Evolutionary conservation across 148 eudicot genomes (phyloP).

Genomic region (Oxyria digyna): DNA sequence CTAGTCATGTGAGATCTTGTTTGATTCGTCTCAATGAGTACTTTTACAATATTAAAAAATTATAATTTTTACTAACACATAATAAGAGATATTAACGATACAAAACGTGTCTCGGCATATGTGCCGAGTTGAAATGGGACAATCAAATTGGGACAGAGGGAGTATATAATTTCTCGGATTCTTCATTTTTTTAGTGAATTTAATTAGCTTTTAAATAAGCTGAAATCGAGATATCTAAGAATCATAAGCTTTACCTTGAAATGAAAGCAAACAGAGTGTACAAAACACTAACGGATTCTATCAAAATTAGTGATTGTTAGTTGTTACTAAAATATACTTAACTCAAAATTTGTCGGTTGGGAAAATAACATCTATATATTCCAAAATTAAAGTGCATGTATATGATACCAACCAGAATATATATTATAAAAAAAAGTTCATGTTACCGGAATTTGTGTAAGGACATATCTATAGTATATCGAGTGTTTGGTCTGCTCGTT

Average conservation of each 20-base stretch:
- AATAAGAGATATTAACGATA: too few species aligned
- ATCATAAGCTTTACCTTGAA: neutral
- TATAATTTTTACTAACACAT: too few species aligned
- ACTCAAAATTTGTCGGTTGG: neutral
- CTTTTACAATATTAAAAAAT: too few species aligned
- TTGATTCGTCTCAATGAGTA: too few species aligned
- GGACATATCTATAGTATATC: neutral
- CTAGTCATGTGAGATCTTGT: too few species aligned
- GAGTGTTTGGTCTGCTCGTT: slow-evolving; percentile 5
- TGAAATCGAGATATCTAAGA: neutral
- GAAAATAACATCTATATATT: neutral
- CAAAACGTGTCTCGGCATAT: too few species aligned
- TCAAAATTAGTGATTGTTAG: neutral
- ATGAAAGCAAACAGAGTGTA: neutral
- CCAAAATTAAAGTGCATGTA: neutral
- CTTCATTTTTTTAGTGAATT: too few species aligned
- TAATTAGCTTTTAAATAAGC: too few species aligned
- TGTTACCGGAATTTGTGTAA: slow-evolving; percentile 1
- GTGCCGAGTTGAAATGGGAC: too few species aligned
- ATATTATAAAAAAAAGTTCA: neutral
- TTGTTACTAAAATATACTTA: neutral
- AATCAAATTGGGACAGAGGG: too few species aligned
- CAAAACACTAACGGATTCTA: neutral
- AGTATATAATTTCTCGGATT: too few species aligned
- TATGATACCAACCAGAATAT: neutral